A percentile compares a stretch with the other conserved stretches of the same genome.
Evolutionary conservation across 2,329 filamentous ascomycete genomes (phyloP).

Genomic region (Helminthosporium solani): DNA sequence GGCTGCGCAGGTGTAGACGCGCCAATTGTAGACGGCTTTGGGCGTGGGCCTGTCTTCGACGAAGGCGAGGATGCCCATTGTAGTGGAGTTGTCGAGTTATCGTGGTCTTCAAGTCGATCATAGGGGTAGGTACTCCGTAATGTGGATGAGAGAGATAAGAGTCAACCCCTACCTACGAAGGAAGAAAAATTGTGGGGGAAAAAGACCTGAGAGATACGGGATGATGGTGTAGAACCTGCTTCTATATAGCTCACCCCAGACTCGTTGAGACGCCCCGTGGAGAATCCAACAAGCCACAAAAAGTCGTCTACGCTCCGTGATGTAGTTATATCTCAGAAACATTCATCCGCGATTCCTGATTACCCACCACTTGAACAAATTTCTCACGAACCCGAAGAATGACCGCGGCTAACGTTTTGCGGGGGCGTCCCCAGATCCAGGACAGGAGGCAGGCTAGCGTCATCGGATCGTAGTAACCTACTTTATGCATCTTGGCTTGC

Average conservation of each 20-base stretch:
- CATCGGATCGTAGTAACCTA: too few species aligned
- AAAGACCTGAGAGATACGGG: not conserved
- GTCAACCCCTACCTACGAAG: too few species aligned
- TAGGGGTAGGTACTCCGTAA: too few species aligned
- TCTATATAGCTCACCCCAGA: constrained; percentile 3
- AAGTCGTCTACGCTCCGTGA: too few species aligned
- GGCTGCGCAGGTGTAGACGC: constrained; percentile 56
- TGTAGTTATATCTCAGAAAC: not conserved
- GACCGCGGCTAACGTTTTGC: not conserved
- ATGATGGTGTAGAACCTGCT: not conserved
- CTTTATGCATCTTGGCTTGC: not conserved
- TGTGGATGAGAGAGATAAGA: too few species aligned
- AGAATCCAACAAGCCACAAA: too few species aligned
- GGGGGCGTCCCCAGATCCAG: not conserved
- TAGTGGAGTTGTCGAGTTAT: constrained; percentile 12
- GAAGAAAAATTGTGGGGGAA: not conserved
- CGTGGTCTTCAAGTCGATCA: too few species aligned
- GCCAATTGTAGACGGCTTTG: constrained; percentile 61
- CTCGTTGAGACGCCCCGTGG: not conserved
- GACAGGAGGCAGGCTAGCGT: too few species aligned
- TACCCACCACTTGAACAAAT: not conserved
- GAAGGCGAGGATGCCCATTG: constrained; percentile 38
- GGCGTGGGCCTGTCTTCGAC: constrained; percentile 54
- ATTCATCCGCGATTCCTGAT: not conserved
- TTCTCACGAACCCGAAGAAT: not conserved